phyloP scores from a whole-genome alignment of 495 filamentous ascomycete species.

The Hypomontagnella monticulosa region DNA sequence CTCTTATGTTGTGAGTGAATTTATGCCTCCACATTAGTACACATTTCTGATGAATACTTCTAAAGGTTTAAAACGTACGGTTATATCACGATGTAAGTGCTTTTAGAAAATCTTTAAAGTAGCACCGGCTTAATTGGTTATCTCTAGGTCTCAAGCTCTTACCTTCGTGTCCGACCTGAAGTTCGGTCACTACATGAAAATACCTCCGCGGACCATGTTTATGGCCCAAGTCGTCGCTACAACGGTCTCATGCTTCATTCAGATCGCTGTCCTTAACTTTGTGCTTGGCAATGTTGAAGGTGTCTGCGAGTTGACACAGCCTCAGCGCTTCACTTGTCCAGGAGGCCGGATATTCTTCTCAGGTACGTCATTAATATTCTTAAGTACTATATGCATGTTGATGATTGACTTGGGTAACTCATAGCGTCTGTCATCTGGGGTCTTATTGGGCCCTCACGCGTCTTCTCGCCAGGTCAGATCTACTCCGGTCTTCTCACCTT shows the following conservation, averaged over 20 bases:
- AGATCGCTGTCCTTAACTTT: slow-evolving; percentile 71
- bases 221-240: slow-evolving; percentile 73
- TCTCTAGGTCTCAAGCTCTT: slow-evolving; percentile 58
- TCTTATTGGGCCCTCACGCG: slow-evolving; percentile 70
- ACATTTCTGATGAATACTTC: not conserved
- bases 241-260: slow-evolving; percentile 71
- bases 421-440: slow-evolving; percentile 74
- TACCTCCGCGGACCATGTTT: slow-evolving; percentile 73
- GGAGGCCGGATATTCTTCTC: slow-evolving; percentile 74
- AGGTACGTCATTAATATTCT: slow-evolving; percentile 44
- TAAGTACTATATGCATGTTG: not conserved
- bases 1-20: slow-evolving; percentile 66
- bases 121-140: not conserved
- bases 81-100: slow-evolving; percentile 70
- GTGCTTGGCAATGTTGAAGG: slow-evolving; percentile 69
- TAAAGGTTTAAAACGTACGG: slow-evolving; percentile 76
- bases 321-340: slow-evolving; percentile 73
- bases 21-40: not conserved
- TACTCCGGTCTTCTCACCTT: slow-evolving; percentile 72
- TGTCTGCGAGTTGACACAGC: slow-evolving; percentile 68
- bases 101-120: not conserved
- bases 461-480: slow-evolving; percentile 74
- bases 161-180: slow-evolving; percentile 65
- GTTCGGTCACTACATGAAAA: slow-evolving; percentile 77
- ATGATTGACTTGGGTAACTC: not conserved